Evolutionary conservation across 1,284 basidiomycete genomes (phyloP).

Genomic region (Fomitopsis palustris): DNA sequence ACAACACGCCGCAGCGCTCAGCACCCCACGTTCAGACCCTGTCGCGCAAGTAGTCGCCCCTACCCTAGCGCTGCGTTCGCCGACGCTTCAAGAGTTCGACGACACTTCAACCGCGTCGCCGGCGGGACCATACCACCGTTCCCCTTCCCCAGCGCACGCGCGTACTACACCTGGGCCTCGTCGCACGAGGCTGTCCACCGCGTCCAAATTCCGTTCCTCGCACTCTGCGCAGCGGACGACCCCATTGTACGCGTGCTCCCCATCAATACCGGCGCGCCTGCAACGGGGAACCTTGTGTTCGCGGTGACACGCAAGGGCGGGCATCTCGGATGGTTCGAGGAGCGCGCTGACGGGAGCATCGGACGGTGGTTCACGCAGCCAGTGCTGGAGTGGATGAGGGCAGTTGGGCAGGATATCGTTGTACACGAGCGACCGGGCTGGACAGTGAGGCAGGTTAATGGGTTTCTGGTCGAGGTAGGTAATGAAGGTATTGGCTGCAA

Average conservation of each 20-base stretch:
- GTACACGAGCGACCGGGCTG: constrained; percentile 28
- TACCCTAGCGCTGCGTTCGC: constrained; percentile 45
- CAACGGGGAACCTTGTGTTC: constrained; percentile 64
- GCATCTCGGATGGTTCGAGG: constrained; percentile 95
- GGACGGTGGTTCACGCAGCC: constrained; percentile 72
- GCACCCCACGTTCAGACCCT: constrained; percentile 45
- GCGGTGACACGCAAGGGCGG: constrained; percentile 81
- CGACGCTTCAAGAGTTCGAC: constrained; percentile 64
- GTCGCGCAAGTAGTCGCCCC: constrained; percentile 46
- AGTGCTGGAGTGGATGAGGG: constrained; percentile 71
- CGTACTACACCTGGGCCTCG: constrained; percentile 80
- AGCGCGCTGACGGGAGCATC: constrained; percentile 40
- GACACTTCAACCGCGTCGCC: constrained; percentile 66
- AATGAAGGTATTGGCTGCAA: constrained; percentile 47
- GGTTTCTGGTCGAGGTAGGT: constrained; percentile 56
- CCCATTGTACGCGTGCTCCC: constrained; percentile 76
- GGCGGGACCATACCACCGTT: constrained; percentile 81
- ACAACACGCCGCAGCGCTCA: constrained; percentile 51
- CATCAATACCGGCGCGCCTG: constrained; percentile 43
- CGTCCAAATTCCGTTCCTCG: constrained; percentile 71
- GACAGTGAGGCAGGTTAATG: constrained; percentile 46
- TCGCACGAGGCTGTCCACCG: constrained; percentile 50
- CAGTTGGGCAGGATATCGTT: constrained; percentile 52
- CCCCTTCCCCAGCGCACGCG: constrained; percentile 73
- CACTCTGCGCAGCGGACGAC: constrained; percentile 89